phyloP scores from a whole-genome alignment of 2,329 filamentous ascomycete species.

The Talaromyces sp. region DNA sequence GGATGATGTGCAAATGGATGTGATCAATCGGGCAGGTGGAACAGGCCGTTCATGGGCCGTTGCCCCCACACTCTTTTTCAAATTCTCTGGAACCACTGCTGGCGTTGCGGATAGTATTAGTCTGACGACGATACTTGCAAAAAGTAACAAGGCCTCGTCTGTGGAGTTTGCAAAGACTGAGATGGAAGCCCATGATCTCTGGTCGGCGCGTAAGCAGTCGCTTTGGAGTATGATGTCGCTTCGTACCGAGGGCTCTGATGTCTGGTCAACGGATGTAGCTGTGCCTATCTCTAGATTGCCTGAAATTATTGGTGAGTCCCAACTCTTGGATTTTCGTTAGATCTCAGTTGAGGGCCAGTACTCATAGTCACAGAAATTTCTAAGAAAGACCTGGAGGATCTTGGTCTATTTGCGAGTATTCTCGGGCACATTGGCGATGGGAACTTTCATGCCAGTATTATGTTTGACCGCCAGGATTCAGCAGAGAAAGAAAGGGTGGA shows the following conservation, averaged over 20 bases:
- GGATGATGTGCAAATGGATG: conserved; percentile 65
- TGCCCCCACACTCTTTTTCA: conserved; percentile 49
- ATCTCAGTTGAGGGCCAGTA: not conserved
- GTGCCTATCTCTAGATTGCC: conserved; percentile 63
- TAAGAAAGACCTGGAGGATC: conserved; percentile 84
- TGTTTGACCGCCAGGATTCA: conserved; percentile 74
- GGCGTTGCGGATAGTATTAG: conserved; percentile 78
- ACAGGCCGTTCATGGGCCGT: conserved; percentile 54
- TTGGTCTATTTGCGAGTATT: conserved; percentile 84
- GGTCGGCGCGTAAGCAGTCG: conserved; percentile 63
- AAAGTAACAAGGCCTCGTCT: conserved; percentile 57
- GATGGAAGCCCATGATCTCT: conserved; percentile 58
- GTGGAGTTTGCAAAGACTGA: conserved; percentile 61
- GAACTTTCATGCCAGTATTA: conserved; percentile 92
- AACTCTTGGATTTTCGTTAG: not conserved
- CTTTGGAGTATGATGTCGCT: conserved; percentile 64
- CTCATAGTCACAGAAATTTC: conserved; percentile 66
- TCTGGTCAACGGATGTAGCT: conserved; percentile 65
- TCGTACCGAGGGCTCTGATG: conserved; percentile 57
- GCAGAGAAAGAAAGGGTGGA: conserved; percentile 76
- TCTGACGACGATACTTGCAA: conserved; percentile 69
- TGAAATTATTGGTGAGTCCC: conserved; percentile 59
- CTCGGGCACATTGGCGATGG: conserved; percentile 90
- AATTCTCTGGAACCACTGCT: conserved; percentile 73
- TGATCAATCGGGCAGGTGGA: conserved; percentile 67